phyloP scores from a whole-genome alignment of 169 alveolate species.

The Theileria parva region DNA sequence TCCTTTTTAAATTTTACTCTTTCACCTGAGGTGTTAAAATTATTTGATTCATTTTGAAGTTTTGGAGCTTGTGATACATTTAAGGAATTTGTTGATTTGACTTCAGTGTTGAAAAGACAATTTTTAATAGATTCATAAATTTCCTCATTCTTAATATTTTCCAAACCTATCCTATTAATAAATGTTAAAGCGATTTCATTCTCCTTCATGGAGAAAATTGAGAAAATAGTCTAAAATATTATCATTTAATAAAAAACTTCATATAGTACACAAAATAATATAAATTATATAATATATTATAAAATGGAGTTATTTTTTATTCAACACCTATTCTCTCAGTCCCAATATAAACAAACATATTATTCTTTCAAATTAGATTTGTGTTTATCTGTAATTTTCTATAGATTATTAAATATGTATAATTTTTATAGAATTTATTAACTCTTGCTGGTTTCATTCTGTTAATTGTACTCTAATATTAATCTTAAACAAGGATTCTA shows the following conservation, averaged over 20 bases:
- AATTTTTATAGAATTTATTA: not conserved
- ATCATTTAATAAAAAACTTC: not conserved
- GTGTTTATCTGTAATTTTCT: not conserved
- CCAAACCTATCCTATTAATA: conserved; percentile 49
- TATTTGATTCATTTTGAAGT: not conserved
- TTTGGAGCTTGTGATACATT: not conserved
- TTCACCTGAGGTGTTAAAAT: not conserved
- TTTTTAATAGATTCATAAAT: conserved; percentile 34
- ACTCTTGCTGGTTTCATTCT: not conserved
- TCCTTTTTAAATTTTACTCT: not conserved
- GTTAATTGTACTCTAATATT: too few relatives aligned
- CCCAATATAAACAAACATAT: conserved; percentile 3
- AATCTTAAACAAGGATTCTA: too few relatives aligned
- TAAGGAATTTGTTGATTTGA: conserved; percentile 1
- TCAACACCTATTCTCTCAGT: not conserved
- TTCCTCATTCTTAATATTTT: conserved; percentile 23
- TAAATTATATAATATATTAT: not conserved
- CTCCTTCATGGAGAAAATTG: conserved; percentile 37
- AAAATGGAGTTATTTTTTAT: not conserved
- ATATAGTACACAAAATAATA: not conserved
- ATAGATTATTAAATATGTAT: not conserved
- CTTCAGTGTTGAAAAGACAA: conserved; percentile 13
- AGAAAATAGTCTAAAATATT: not conserved
- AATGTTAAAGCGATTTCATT: conserved; percentile 32
- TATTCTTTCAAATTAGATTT: too few relatives aligned